Evolutionary conservation across 2,329 filamentous ascomycete genomes (phyloP), one percentile per base, ranked within the genome.

Genomic region (Sclerotinia glacialis): DNA sequence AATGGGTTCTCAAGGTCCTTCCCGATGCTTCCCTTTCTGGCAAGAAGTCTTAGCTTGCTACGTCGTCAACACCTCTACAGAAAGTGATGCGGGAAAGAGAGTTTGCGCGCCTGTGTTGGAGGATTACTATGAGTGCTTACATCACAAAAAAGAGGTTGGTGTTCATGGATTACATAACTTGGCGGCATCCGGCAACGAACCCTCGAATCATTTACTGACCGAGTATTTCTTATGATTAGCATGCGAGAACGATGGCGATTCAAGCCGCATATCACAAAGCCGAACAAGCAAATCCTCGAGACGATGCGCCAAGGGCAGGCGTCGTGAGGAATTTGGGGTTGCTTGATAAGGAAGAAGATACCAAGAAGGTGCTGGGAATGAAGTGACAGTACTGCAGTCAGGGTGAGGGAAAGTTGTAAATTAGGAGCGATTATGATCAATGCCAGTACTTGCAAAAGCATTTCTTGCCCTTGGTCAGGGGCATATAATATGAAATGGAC

Each of bases 11-110:
- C 21, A 44, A 76, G 74, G 74, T 63, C 64, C 68, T 26, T 82
- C 82, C 74, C 91, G 94, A 80, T 99, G 95, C 88, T 98, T 97
- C 83, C 92, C 93, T 78, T 99, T 97, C 87, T 99, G 95, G 95
- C 95, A 99, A 82, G 95, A 99, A 81, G 88, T 98, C 72, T 90
- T 99, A 78, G 93, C 93, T 76, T 99, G 95, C 87, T 99, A 99
- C 80, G 93, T 97, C 69, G 89, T 97, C 77, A 98, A 98, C 83
- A 92, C 92, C 66, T 86, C 85, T 71, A 83, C 89, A 71, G 90
- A 94, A 66, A 90, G 93, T 76, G 83, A 87, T 72, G 86, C 87
- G 21, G 92, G 92, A 73, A 95, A 93, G 83, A 90, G 88, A 79
- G 96, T 96, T 81, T 99, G 96, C 79, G 82, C 85, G 23, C 89